These are phyloP conservation scores for Salix arbutifolia DNA, from an alignment of 345 rosid species.

Conservation along the genomic window DNA sequence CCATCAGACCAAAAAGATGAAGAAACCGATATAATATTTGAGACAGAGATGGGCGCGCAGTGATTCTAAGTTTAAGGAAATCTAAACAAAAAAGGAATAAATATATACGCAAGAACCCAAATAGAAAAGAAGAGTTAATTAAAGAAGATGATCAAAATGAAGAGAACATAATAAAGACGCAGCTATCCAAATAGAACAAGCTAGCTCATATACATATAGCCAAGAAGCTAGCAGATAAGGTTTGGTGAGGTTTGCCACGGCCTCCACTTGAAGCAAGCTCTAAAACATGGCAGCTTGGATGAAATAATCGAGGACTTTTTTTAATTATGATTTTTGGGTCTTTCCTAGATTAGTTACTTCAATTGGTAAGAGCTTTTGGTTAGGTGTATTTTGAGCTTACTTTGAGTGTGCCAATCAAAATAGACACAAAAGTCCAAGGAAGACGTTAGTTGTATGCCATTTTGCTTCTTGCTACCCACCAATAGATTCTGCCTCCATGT, in stretches of 20 bases:
- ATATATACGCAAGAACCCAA: no score
- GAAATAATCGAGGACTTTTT: no score
- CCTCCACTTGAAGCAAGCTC: not conserved
- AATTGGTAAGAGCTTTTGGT: not conserved
- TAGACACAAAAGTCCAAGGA: not conserved
- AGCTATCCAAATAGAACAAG: not conserved
- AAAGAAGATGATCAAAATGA: not conserved
- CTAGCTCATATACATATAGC: not conserved
- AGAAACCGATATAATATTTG: not conserved
- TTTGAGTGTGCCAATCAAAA: no score
- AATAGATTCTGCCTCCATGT: not conserved
- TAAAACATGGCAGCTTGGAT: not conserved
- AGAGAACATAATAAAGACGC: no score
- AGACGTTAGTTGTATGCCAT: not conserved
- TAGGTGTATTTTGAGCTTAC: not conserved
- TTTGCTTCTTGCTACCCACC: not conserved
- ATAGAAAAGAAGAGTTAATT: not conserved
- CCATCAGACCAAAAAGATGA: constrained; percentile 20
- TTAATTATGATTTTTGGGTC: no score
- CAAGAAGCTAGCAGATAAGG: not conserved
- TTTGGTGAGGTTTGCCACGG: not conserved
- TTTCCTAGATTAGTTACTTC: no score
- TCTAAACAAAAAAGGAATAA: no score
- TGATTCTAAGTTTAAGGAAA: no score
- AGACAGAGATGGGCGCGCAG: not conserved